Conservation (phyloP, 176 grass and related monocot genomes). For the Juncus inflexus region DNA sequence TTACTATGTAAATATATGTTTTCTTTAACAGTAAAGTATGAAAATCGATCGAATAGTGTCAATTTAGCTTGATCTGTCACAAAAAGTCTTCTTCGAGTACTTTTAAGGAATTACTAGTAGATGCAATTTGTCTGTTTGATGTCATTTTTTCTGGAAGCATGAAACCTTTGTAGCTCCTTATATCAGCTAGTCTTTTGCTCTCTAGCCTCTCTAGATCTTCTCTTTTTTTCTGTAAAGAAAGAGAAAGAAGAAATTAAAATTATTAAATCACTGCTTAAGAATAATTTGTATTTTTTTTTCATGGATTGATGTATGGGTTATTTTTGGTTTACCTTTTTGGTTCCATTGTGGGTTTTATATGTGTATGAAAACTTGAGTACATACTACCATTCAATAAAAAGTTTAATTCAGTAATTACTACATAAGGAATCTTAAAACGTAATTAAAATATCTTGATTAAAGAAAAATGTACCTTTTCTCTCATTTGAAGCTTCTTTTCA, state of each 20-base stretch:
- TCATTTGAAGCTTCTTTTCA: slow-evolving; percentile 68
- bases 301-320: not conserved
- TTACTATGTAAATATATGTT: too few relatives aligned
- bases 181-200: slow-evolving; percentile 66
- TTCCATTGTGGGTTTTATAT: not conserved
- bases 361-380: not conserved
- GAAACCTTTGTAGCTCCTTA: slow-evolving; percentile 86
- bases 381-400: not conserved
- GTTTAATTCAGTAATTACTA: not conserved
- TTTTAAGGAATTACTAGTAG: slow-evolving; percentile 72
- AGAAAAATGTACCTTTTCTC: slow-evolving; percentile 47
- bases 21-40: too few relatives aligned
- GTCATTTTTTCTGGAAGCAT: slow-evolving; percentile 98
- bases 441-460: not conserved
- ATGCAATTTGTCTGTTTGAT: slow-evolving; percentile 93
- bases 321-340: not conserved
- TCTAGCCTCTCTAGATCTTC: slow-evolving; percentile 66
- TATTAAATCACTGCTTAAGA: not conserved
- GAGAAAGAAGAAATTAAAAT: not conserved
- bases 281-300: not conserved
- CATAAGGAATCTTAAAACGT: not conserved
- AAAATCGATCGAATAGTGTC: too few relatives aligned
- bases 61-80: slow-evolving; percentile 15
- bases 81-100: slow-evolving; percentile 92
- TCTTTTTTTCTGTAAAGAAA: slow-evolving; percentile 47